phyloP scores from a whole-genome alignment of 108 stramenopile species.

The Epipyxis sp. region DNA sequence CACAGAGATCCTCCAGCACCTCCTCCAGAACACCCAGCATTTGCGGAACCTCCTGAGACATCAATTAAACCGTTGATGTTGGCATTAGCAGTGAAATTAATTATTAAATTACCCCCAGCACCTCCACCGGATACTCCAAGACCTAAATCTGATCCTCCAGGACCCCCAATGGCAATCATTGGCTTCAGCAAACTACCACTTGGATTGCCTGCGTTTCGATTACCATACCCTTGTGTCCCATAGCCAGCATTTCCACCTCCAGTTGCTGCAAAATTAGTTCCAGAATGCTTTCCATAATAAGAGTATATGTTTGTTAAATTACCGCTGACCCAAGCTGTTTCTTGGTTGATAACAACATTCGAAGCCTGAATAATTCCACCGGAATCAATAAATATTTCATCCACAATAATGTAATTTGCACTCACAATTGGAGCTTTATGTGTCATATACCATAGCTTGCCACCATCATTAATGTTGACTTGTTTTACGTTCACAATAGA shows the following conservation, averaged over 20 bases:
- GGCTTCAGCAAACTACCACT: neutral
- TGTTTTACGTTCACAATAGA: no score
- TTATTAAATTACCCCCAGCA: neutral
- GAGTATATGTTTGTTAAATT: neutral
- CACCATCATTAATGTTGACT: no score
- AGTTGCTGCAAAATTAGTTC: neutral
- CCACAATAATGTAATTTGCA: no score
- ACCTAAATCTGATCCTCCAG: neutral
- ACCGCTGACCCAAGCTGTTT: no score
- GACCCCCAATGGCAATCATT: neutral
- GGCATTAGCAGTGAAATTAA: neutral
- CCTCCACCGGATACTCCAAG: neutral
- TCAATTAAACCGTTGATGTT: conserved; percentile 1
- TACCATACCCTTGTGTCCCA: neutral
- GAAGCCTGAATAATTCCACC: no score
- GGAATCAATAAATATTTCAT: no score
- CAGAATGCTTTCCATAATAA: neutral
- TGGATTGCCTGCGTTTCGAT: neutral
- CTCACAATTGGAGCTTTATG: no score
- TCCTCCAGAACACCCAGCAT: neutral
- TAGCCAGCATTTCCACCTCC: conserved; percentile 17
- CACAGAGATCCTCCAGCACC: conserved; percentile 17
- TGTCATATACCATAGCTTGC: no score
- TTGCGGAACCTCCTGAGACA: conserved; percentile 3
- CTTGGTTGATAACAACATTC: no score